Base-by-base conservation (phyloP, 2,329 filamentous ascomycete genomes). In the Beauveria scarabaeidicola region DNA sequence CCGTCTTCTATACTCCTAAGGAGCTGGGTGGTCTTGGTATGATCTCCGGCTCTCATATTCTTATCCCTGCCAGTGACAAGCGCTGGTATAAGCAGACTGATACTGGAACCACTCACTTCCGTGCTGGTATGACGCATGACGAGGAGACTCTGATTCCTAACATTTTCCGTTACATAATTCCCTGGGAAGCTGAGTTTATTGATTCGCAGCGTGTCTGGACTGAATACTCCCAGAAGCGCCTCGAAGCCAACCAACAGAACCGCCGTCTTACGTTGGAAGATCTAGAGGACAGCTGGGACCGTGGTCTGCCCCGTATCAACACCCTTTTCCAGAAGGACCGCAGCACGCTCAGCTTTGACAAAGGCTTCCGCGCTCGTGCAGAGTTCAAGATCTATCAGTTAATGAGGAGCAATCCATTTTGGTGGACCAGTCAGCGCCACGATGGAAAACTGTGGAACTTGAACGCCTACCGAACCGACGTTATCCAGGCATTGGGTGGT, bases 151-250 rank as follows among this genome's bases (percentile, higher is more conserved):
- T 99, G 57, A 99, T 99, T 61, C 94, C 94, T 10, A 97, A 99
- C 72, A 99, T 99, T 67, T 97, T 97, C 86, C 87, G 94, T 62
- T 99, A 99, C 75, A 97, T 99, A 71, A 96, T 97, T 64, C 93
- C 94, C 0, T 99, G 94, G 94, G 94, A 99, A 72, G 90, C 93
- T 1, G 94, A 99, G 72, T 99, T 99, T 74, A 96, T 97, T 66
- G 95, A 99, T 72, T 99, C 94, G 4, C 95, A 99, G 72, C 88
- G 95, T 66, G 94, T 99, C 1, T 99, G 94, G 94, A 97, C 94
- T 27, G 94, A 99, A 68, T 99, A 99, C 70, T 97, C 93, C 0
- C 94, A 99, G 76, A 99, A 99, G 79, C 88, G 94, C 51, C 81
- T 95, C 64, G 94, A 99, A 71, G 95, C 94, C 21, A 96, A 97